Percentiles rank a stretch among this genome's conserved stretches.
These are phyloP conservation scores for Macaranga tanarius DNA, from an alignment of 441 rosid genomes.

Conservation along the genomic window DNA sequence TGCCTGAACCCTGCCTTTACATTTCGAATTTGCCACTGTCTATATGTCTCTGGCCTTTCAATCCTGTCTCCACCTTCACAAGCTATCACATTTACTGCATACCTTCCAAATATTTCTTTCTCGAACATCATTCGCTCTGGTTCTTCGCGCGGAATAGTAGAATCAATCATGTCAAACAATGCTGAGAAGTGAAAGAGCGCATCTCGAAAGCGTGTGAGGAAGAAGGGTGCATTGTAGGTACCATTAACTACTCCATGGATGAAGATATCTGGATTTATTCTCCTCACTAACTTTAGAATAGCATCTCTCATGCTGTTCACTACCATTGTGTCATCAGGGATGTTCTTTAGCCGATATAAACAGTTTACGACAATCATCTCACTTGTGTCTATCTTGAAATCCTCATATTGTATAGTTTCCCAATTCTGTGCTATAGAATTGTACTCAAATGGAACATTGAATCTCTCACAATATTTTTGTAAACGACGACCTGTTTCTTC, in stretches of 20 bases:
- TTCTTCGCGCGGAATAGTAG: conserved; percentile 31
- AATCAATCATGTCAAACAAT: conserved; percentile 41
- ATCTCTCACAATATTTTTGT: conserved; percentile 67
- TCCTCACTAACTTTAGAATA: conserved; percentile 57
- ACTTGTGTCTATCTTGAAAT: conserved; percentile 51
- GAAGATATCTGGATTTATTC: conserved; percentile 57
- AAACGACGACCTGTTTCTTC: conserved; percentile 79
- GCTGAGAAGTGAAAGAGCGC: conserved; percentile 50
- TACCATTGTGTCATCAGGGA: conserved; percentile 72
- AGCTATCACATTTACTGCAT: conserved; percentile 45
- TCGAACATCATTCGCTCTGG: conserved; percentile 52
- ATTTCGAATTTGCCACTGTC: conserved; percentile 74
- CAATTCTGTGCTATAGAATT: conserved; percentile 68
- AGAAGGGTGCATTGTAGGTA: conserved; percentile 46
- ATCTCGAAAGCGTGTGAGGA: conserved; percentile 47
- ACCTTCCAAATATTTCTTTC: conserved; percentile 39
- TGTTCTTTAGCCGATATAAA: conserved; percentile 57
- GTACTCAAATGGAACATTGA: conserved; percentile 77
- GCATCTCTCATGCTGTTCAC: conserved; percentile 65
- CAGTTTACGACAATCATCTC: conserved; percentile 69
- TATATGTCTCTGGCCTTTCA: conserved; percentile 78
- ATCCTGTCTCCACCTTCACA: conserved; percentile 54
- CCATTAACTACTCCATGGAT: conserved; percentile 48
- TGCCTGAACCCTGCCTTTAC: conserved; percentile 66
- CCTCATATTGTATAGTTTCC: conserved; percentile 75